Conservation (phyloP, 495 filamentous ascomycete species). For the Parathielavia appendiculata region DNA sequence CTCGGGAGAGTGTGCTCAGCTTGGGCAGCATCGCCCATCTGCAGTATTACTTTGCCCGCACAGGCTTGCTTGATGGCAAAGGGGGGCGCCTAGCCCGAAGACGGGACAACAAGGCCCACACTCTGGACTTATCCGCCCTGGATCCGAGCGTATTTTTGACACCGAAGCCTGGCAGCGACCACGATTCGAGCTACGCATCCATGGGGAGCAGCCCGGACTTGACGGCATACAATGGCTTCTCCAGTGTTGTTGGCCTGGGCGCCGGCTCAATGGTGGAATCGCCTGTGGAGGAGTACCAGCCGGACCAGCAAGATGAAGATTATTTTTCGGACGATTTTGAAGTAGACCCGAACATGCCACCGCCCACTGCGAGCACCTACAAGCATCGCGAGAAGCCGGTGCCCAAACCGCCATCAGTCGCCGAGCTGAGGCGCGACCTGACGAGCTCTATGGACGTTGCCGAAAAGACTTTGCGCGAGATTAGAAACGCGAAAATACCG, state of each 20-base stretch:
- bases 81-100: constrained; percentile 75
- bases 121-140: constrained; percentile 46
- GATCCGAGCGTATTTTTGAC: constrained; percentile 36
- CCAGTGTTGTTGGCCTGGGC: constrained; percentile 17
- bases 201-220: constrained; percentile 54
- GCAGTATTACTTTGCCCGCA: constrained; percentile 97
- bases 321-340: constrained; percentile 55
- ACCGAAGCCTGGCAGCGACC: constrained; percentile 41
- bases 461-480: constrained; percentile 57
- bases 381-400: constrained; percentile 79
- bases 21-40: constrained; percentile 94
- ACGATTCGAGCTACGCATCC: constrained; percentile 52
- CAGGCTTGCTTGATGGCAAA: constrained; percentile 88
- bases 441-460: constrained; percentile 60
- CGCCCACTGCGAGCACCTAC: constrained; percentile 94
- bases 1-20: constrained; percentile 89
- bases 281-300: constrained; percentile 51
- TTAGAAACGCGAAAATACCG: constrained; percentile 29
- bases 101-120: constrained; percentile 52
- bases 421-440: constrained; percentile 71
- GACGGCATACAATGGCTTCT: constrained; percentile 33
- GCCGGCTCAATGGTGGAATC: constrained; percentile 49
- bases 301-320: constrained; percentile 47
- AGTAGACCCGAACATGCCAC: constrained; percentile 68
- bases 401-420: constrained; percentile 77